Percentiles rank a stretch among this genome's conserved stretches.
Evolutionary conservation across 139 green algal genomes (phyloP).

Genomic region (Protoeuglena noctilucae): DNA sequence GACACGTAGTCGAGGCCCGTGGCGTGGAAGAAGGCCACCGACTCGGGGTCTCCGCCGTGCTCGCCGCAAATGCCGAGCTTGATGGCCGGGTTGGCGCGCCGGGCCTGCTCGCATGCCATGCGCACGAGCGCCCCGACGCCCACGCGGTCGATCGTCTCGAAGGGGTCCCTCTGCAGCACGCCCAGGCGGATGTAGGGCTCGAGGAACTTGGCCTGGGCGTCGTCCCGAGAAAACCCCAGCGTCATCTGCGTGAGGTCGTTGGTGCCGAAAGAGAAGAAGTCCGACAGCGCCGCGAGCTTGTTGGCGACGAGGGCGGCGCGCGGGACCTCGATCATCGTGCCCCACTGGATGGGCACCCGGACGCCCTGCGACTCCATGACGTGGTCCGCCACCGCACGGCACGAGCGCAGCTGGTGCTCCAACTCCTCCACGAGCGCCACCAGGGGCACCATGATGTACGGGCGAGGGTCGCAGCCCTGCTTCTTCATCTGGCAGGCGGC

Average conservation of each 20-base stretch:
- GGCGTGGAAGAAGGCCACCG: constrained; percentile 57
- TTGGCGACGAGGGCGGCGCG: constrained; percentile 57
- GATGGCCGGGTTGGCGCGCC: constrained; percentile 36
- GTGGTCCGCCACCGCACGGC: constrained; percentile 25
- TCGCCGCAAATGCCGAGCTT: constrained; percentile 79
- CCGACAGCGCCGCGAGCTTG: constrained; percentile 51
- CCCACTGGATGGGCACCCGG: constrained; percentile 36
- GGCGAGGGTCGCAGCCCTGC: constrained; percentile 28
- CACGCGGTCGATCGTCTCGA: constrained; percentile 56
- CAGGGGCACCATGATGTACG: constrained; percentile 86
- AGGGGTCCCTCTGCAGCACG: constrained; percentile 61
- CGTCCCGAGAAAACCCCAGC: constrained; percentile 71
- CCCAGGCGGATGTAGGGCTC: constrained; percentile 43
- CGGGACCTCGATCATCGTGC: constrained; percentile 89
- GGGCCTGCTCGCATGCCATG: constrained; percentile 52
- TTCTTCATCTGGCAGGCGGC: constrained; percentile 41
- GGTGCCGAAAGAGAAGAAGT: constrained; percentile 87
- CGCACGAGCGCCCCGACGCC: constrained; percentile 75
- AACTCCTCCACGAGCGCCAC: constrained; percentile 59
- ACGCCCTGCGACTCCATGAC: constrained; percentile 20
- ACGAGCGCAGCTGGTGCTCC: constrained; percentile 27
- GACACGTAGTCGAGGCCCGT: constrained; percentile 64
- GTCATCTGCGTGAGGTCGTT: constrained; percentile 90
- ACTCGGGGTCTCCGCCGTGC: constrained; percentile 70
- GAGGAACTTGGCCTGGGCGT: constrained; percentile 74